Evolutionary conservation across 2,329 filamentous ascomycete species (phyloP), one percentile per base, ranked within the genome.

Genomic region (Aureobasidium musti): DNA sequence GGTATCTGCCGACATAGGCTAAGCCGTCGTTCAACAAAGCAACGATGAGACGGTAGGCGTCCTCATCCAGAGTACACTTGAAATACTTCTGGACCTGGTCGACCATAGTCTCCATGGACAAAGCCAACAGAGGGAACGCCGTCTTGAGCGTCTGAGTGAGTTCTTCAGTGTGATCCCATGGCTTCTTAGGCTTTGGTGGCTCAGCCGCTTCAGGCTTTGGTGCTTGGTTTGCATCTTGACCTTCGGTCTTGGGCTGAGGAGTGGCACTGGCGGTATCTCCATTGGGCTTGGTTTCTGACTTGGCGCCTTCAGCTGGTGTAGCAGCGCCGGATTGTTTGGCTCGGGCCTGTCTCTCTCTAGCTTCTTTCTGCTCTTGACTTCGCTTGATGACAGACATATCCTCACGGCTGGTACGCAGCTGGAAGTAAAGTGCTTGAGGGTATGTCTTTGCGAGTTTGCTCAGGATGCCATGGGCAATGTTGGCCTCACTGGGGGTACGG

Each of bases 61-160:
- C 95, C 77, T 99, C 95, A 73, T 99, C 95, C 0, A 94, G 94
- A 17, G 94, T 94, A 73, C 95, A 98, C 80, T 99, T 99, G 86
- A 99, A 99, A 79, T 98, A 90, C 82, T 98, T 98, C 77, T 95
- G 91, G 67, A 99, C 97, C 79, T 98, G 94, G 75, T 99, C 95
- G 35, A 98, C 93, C 92, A 98, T 99, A 0, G 94, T 97, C 80
- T 99, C 95, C 95, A 99, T 98, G 0, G 94, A 97, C 50, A 98
- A 82, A 11, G 96, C 95, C 72, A 99, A 85, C 21, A 99, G 84
- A 28, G 95, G 95, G 82, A 98, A 99, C 0, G 94, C 93, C 7
- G 95, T 98, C 83, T 99, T 98, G 64, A 99, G 87, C 35, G 92
- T 91, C 39, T 92, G 91, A 84, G 97, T 92, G 68, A 99, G 92